Evolutionary conservation across 768 basidiomycete species (phyloP), one percentile per base, ranked within the genome.

Genomic region (Pleurotus djamor): DNA sequence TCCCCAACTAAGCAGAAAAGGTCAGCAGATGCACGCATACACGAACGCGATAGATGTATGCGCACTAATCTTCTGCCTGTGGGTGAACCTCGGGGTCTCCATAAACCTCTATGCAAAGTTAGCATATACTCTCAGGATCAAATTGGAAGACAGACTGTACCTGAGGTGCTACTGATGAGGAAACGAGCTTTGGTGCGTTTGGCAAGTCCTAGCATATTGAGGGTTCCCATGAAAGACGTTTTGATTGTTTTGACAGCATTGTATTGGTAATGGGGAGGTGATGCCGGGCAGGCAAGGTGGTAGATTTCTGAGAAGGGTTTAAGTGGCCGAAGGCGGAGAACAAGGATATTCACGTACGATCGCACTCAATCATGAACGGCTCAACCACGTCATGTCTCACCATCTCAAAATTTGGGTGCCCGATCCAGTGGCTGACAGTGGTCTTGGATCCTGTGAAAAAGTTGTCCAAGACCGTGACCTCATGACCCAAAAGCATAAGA

Each of bases 21-120:
- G 62, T 60, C 65, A 59, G 68, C 6, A 63, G 64, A 37, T 63
- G 38, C 45, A 49, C 16, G 16, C 51, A 58, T 52, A 28, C 21
- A 28, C 21, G 21, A 3, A 28, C 51, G 17, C 10, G 49, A 37
- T 4, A 48, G 6, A n/a, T 6, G 6, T 32, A 55, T 6, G 13
- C 91, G 76, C 68, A 95, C 93, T 96, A 96, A 69, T 97, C 94
- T 73, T 98, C 95, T 59, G 78, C 83, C 72, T 99, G 97, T 32
- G 97, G 97, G 74, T 99, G 97, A 37, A 97, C 96, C 71, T 95
- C 93, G 12, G 97, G 97, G 74, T 98, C 96, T 54, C 97, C 97
- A 70, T 99, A 99, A 5, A 99, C 92, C 83, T 99, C 96, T 91
- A 66, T 49, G 57, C 60, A 51, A 44, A 57, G 58, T 67, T 21